These are phyloP conservation scores for Setaria viridis DNA, from an alignment of 202 grass and related monocot species.

Conservation along the genomic window DNA sequence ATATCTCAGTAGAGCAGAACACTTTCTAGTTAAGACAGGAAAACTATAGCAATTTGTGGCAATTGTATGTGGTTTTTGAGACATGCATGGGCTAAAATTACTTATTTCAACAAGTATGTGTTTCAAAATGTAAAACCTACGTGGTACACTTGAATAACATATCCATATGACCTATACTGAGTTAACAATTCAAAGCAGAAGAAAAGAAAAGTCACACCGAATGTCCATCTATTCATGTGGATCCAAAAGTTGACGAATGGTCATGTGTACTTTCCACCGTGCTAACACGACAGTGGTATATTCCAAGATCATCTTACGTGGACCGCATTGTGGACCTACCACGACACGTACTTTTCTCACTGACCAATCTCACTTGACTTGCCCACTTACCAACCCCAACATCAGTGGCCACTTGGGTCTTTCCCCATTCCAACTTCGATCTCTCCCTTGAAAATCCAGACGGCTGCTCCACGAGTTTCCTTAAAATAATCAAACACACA, in stretches of 20 bases:
- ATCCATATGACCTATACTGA: accelerated
- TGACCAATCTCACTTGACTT: not conserved
- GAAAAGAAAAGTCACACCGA: not conserved
- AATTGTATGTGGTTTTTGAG: not conserved
- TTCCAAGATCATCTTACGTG: not conserved
- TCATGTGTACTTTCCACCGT: accelerated
- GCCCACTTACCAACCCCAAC: not conserved
- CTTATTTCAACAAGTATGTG: no score
- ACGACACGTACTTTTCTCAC: not conserved
- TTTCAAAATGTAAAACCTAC: accelerated
- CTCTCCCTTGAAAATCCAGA: not conserved
- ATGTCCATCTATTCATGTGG: accelerated
- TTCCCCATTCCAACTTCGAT: not conserved
- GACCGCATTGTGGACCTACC: accelerated
- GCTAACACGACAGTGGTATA: accelerated
- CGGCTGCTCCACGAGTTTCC: accelerated
- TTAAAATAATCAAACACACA: not conserved
- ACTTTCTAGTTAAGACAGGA: no score
- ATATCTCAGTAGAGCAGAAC: not conserved
- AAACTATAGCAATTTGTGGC: no score
- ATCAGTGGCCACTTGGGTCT: not conserved
- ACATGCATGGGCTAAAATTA: not conserved
- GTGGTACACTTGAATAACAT: not conserved
- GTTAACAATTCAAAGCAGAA: not conserved
- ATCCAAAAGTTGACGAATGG: not conserved